phyloP scores from a whole-genome alignment of 2,329 filamentous ascomycete genomes.

The Balansia obtecta region DNA sequence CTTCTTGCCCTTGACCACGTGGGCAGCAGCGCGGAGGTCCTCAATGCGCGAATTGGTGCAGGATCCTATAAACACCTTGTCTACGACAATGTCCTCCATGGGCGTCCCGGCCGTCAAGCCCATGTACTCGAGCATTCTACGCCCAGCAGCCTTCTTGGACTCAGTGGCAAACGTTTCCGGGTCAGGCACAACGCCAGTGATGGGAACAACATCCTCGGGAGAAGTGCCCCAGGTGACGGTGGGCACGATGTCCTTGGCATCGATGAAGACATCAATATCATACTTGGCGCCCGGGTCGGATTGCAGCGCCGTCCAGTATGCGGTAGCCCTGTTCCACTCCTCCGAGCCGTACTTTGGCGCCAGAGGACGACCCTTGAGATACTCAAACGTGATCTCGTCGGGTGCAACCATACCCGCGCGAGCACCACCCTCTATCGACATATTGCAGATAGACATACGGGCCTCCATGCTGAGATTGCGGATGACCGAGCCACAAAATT shows the following conservation, averaged over 20 bases:
- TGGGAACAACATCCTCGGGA: constrained; percentile 90
- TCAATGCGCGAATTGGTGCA: constrained; percentile 97
- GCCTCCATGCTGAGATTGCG: constrained; percentile 86
- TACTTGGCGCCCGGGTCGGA: constrained; percentile 84
- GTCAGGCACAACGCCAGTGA: constrained; percentile 80
- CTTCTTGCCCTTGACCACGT: constrained; percentile 77
- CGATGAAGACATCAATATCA: constrained; percentile 79
- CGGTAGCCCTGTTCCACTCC: constrained; percentile 79
- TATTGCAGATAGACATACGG: constrained; percentile 98
- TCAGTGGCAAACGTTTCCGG: constrained; percentile 77
- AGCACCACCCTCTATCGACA: constrained; percentile 94
- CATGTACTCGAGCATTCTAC: constrained; percentile 90
- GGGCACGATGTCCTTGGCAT: constrained; percentile 84
- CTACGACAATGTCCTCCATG: constrained; percentile 83
- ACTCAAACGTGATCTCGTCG: constrained; percentile 87
- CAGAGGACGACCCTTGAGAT: constrained; percentile 81
- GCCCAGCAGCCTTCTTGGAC: constrained; percentile 66
- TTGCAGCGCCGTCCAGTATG: constrained; percentile 77
- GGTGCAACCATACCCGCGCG: constrained; percentile 95
- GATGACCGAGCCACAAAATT: constrained; percentile 94
- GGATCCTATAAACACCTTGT: constrained; percentile 97
- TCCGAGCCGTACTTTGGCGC: constrained; percentile 73
- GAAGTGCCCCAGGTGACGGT: constrained; percentile 96
- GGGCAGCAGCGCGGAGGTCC: constrained; percentile 78
- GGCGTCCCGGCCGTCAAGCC: constrained; percentile 73